Percentiles rank a stretch among this genome's conserved stretches.
Conservation (phyloP, 2,329 filamentous ascomycete genomes). For the Chaetomiaceae sp. region DNA sequence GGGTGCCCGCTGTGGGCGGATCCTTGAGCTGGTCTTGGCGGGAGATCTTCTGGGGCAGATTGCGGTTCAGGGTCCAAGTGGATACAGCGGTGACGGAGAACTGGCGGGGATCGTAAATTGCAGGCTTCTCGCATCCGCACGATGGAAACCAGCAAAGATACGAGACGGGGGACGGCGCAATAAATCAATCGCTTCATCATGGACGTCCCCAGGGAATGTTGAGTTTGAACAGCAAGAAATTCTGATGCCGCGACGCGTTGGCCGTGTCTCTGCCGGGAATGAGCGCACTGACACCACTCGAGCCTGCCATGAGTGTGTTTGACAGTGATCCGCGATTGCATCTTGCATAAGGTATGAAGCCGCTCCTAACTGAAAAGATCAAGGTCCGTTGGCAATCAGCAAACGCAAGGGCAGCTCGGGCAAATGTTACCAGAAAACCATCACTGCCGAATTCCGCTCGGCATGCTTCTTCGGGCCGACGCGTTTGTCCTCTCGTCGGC, state of each 20-base stretch:
- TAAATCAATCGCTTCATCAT: conserved; percentile 1
- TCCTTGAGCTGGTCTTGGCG: background rate
- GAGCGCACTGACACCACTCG: background rate
- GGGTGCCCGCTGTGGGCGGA: conserved; percentile 7
- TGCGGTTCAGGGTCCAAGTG: conserved; percentile 1
- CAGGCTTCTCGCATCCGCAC: conserved; percentile 8
- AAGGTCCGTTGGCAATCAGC: background rate
- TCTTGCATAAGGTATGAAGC: background rate
- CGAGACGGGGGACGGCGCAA: background rate
- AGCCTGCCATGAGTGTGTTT: background rate
- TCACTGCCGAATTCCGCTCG: background rate
- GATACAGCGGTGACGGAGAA: no score
- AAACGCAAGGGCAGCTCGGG: conserved; percentile 7
- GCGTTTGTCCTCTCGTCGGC: background rate
- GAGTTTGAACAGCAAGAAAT: background rate
- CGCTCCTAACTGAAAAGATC: background rate
- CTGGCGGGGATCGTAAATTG: conserved; percentile 10
- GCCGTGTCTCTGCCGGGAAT: conserved; percentile 6
- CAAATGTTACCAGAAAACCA: conserved; percentile 6
- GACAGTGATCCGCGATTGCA: background rate
- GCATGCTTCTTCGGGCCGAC: background rate
- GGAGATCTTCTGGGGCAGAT: background rate
- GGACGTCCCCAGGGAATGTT: background rate
- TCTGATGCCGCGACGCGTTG: background rate
- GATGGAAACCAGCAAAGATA: conserved; percentile 1